Evolutionary conservation across 306 rosid species (phyloP).

Genomic region (Vachellia collinsii): DNA sequence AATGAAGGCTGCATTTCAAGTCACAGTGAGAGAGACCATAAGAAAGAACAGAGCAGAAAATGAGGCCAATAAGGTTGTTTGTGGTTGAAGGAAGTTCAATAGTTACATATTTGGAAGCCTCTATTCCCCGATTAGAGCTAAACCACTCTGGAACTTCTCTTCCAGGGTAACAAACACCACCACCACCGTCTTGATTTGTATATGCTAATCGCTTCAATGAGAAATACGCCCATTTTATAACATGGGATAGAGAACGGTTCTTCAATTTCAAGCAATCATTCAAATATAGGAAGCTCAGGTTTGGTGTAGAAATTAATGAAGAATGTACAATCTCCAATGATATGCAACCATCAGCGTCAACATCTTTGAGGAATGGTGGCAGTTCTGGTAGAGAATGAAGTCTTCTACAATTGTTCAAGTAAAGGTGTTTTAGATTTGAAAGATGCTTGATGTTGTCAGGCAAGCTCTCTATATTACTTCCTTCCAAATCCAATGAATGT

Average conservation of each 20-base stretch:
- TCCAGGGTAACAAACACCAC: not conserved
- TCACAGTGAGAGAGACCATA: fast-evolving
- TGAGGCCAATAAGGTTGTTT: not conserved
- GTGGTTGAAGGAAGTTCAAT: not conserved
- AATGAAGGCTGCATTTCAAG: not conserved
- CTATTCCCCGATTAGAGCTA: not conserved
- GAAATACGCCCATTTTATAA: not conserved
- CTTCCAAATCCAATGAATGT: fast-evolving
- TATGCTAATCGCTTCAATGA: not conserved
- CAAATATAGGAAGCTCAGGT: not conserved
- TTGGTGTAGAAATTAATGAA: not conserved
- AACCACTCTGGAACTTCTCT: not conserved
- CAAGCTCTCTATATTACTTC: not conserved
- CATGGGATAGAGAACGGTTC: not conserved
- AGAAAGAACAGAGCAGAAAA: not conserved
- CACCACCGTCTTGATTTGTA: fast-evolving
- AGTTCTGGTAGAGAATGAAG: not conserved
- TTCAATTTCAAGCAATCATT: not conserved
- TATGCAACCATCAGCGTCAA: not conserved
- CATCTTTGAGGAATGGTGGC: not conserved
- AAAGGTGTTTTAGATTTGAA: not conserved
- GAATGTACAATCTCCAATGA: not conserved
- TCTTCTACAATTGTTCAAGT: not conserved
- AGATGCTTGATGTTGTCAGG: not conserved
- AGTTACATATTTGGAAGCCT: not conserved